Evolutionary conservation across 2,329 filamentous ascomycete genomes (phyloP).

Genomic region (Phialocephala sp.): DNA sequence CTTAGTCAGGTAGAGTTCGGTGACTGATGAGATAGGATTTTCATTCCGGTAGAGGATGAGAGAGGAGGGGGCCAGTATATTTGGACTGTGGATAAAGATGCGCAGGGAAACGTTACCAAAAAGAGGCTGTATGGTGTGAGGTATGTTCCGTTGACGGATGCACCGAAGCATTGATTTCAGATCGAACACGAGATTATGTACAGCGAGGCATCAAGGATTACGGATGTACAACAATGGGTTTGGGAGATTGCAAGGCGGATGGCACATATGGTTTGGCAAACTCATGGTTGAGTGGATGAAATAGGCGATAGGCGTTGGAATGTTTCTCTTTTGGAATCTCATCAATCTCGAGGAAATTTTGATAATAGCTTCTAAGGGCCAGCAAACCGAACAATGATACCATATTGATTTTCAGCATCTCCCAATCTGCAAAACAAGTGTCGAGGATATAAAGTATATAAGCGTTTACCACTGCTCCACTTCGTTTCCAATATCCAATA

Average conservation of each 20-base stretch:
- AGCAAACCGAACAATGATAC: neutral
- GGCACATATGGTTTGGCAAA: neutral
- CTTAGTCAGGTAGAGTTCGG: no score
- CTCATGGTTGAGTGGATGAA: neutral
- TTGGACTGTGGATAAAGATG: slow-evolving; percentile 76
- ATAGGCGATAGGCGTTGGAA: neutral
- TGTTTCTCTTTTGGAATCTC: no score
- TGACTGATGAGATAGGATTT: slow-evolving; percentile 53
- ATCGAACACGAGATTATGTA: no score
- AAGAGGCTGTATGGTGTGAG: slow-evolving; percentile 71
- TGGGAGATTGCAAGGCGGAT: neutral
- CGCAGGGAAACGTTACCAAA: slow-evolving; percentile 63
- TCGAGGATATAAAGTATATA: no score
- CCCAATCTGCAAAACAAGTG: neutral
- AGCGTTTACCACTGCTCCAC: no score
- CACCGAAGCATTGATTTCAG: slow-evolving; percentile 48
- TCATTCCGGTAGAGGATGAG: slow-evolving; percentile 74
- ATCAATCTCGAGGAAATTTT: no score
- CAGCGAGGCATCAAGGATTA: no score
- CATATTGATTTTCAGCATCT: neutral
- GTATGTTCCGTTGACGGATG: slow-evolving; percentile 80
- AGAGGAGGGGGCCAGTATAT: slow-evolving; percentile 61
- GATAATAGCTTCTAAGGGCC: neutral
- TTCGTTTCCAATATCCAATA: no score
- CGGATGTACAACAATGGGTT: neutral